Conservation (phyloP, 2,329 filamentous ascomycete genomes). For the Blastomyces gilchristii region DNA sequence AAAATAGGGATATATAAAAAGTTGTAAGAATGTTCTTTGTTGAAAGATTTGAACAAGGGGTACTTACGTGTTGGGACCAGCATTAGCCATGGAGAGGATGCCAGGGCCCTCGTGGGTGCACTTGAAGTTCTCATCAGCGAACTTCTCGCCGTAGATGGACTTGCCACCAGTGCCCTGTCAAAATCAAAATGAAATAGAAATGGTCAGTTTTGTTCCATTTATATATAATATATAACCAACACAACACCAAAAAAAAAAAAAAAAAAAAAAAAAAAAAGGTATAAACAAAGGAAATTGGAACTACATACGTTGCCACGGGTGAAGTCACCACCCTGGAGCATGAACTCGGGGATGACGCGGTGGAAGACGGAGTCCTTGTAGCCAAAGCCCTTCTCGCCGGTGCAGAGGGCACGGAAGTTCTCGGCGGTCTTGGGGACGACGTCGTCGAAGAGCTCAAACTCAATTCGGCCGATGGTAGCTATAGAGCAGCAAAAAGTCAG, state of each 20-base stretch:
- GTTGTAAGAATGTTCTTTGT: not conserved
- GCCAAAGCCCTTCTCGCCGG: conserved; percentile 67
- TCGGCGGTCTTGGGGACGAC: conserved; percentile 76
- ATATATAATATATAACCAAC: too few species aligned
- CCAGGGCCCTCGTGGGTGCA: conserved; percentile 63
- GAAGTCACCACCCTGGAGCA: conserved; percentile 95
- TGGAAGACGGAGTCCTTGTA: conserved; percentile 81
- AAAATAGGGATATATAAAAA: not conserved
- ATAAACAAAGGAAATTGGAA: not conserved
- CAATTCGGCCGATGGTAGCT: conserved; percentile 57
- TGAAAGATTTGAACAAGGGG: too few species aligned
- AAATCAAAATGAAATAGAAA: conserved; percentile 41
- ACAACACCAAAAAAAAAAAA: not conserved
- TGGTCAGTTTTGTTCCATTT: conserved; percentile 13
- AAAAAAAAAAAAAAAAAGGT: not conserved
- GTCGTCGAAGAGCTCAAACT: conserved; percentile 78
- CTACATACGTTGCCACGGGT: conserved; percentile 74
- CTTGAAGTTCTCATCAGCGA: conserved; percentile 62
- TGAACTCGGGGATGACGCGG: conserved; percentile 86
- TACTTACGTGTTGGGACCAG: conserved; percentile 72
- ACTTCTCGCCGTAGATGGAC: conserved; percentile 58
- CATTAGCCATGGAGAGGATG: conserved; percentile 91
- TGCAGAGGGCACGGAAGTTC: conserved; percentile 82
- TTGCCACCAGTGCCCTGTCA: conserved; percentile 53
- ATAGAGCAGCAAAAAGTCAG: not conserved